Evolutionary conservation across 2,329 filamentous ascomycete species (phyloP), one percentile per base, ranked within the genome.

Genomic region (Phaeophleospora eucalypticola): DNA sequence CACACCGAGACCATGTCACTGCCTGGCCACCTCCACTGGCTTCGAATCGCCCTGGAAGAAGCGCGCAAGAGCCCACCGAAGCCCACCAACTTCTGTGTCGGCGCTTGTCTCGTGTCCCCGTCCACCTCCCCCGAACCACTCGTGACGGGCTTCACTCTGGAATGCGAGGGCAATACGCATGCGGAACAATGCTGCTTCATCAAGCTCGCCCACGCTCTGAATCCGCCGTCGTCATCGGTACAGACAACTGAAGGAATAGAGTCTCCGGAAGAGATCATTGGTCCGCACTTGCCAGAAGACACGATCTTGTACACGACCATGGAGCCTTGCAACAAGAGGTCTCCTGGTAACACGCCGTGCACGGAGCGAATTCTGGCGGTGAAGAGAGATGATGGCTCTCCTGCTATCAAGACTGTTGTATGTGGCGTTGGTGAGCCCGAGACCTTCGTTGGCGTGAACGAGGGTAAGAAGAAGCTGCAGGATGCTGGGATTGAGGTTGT

Each of bases 71-170:
- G 90, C 9, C 87, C 88, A 2, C 88, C 89, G 20, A 89, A 86
- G 60, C 86, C 90, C 2, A 89, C 88, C 42, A 97, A 97, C 68
- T 98, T 89, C 72, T 82, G 91, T 49, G 90, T 98, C 17, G 93
- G 93, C 35, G 93, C 93, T n/a, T 68, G 95, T n/a, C 76, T 97
- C 33, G 53, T 66, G 8, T 56, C 58, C 1, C 58, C 59, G 7
- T 57, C 56, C 1, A 29, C 76, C 82, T 58, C 65, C 70, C 19
- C 44, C 12, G 29, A 33, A 15, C 73, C 94, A 48, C 75, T 94
- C 20, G 80, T 86, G 1, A 87, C 87, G 1, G 91, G 93, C 45
- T 97, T 91, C 71, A 96, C 93, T 0, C 78, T 96, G 48, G 91
- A 98, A 68, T 81, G 90, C 3, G 77, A 82, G 0, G 93, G 91